These are phyloP conservation scores for Podila epigama DNA, from an alignment of 192 early-diverging fungal genomes.

Conservation along the genomic window DNA sequence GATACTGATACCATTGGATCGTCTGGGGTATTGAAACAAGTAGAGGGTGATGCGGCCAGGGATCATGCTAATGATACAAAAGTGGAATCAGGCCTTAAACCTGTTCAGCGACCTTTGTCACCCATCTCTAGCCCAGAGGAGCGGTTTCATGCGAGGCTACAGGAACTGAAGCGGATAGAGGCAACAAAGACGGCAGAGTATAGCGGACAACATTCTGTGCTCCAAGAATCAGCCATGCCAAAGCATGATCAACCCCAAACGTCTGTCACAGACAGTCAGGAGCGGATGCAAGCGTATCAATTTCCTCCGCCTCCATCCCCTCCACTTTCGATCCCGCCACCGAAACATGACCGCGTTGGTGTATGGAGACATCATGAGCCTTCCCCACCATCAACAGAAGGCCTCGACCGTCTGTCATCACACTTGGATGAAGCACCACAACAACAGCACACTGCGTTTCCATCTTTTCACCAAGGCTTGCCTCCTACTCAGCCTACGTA, in stretches of 20 bases:
- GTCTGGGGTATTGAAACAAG: too few species aligned
- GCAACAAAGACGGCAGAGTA: neutral
- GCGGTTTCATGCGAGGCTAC: constrained; percentile 2
- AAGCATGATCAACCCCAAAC: constrained; percentile 5
- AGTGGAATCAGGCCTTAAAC: too few species aligned
- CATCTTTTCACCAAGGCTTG: constrained; percentile 12
- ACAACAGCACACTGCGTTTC: neutral
- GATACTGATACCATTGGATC: too few species aligned
- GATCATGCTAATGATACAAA: too few species aligned
- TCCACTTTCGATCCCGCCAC: constrained; percentile 26
- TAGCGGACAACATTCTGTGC: neutral
- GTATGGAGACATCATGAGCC: neutral
- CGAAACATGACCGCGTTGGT: neutral
- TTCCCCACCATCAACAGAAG: neutral
- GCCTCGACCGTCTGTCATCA: neutral
- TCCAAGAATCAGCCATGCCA: constrained; percentile 26
- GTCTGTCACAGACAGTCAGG: neutral
- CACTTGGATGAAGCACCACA: neutral
- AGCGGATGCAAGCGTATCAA: constrained; percentile 16
- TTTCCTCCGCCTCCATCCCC: constrained; percentile 38
- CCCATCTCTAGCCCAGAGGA: constrained; percentile 9
- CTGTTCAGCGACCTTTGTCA: too few species aligned
- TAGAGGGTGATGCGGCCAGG: too few species aligned
- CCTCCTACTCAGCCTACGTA: constrained; percentile 9
- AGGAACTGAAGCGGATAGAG: constrained; percentile 14